A percentile compares a stretch with the other conserved stretches of the same genome.
Conservation (phyloP, 2,329 filamentous ascomycete genomes). For the Coniochaeta prunicola region DNA sequence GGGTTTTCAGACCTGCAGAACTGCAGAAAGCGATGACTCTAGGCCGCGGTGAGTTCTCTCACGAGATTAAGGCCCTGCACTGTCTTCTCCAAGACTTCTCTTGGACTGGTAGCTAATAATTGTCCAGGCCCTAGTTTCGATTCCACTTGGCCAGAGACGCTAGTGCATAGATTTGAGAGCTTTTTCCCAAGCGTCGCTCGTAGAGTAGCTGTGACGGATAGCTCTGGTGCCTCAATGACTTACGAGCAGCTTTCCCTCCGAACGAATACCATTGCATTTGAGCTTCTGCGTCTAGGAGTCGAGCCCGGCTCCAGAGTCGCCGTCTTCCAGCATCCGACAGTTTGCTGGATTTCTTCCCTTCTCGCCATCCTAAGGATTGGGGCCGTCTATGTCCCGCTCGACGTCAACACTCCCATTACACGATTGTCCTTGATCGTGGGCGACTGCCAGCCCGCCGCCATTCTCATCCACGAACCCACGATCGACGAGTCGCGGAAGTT, state of each 20-base stretch:
- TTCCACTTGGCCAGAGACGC: constrained; percentile 24
- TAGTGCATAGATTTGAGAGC: constrained; percentile 27
- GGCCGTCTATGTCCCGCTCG: constrained; percentile 31
- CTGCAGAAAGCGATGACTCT: background rate
- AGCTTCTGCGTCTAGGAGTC: constrained; percentile 15
- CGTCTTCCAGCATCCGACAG: constrained; percentile 29
- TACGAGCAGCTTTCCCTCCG: constrained; percentile 26
- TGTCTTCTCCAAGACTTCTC: too few species aligned
- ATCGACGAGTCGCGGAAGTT: constrained; percentile 18
- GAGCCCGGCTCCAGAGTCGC: constrained; percentile 20
- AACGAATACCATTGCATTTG: constrained; percentile 13
- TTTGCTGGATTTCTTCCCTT: constrained; percentile 27
- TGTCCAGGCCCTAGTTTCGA: constrained; percentile 10
- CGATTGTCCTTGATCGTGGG: constrained; percentile 23
- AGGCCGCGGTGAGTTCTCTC: background rate
- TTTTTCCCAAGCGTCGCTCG: constrained; percentile 14
- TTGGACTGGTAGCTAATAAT: too few species aligned
- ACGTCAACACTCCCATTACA: constrained; percentile 19
- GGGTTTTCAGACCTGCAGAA: background rate
- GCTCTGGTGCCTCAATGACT: constrained; percentile 15
- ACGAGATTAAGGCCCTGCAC: too few species aligned
- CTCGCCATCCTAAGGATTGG: constrained; percentile 32
- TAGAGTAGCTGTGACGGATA: constrained; percentile 13
- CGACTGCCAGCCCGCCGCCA: constrained; percentile 17
- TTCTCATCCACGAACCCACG: constrained; percentile 7